These are phyloP conservation scores for Apiosordaria backusii DNA, from an alignment of 495 filamentous ascomycete genomes.

Conservation along the genomic window DNA sequence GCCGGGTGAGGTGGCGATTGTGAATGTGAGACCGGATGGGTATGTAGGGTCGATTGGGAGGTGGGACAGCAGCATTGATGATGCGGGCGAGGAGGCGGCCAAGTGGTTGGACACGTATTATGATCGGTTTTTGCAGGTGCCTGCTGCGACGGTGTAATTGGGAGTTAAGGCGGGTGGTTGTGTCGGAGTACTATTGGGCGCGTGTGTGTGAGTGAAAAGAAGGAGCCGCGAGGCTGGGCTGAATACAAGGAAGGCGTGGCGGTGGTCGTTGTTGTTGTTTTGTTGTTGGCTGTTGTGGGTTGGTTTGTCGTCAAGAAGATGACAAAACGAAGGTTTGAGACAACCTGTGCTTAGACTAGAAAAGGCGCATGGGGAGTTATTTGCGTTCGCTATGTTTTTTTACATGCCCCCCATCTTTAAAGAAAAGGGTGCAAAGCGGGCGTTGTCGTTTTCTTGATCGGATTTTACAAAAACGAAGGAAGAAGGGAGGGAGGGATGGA, in stretches of 20 bases:
- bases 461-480: background rate
- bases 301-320: background rate
- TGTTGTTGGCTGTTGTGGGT: background rate
- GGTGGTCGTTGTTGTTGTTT: too few relatives aligned
- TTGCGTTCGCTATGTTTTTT: background rate
- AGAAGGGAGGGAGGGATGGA: background rate
- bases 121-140: slow-evolving; percentile 48
- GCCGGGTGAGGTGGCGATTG: slow-evolving; percentile 51
- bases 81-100: slow-evolving; percentile 44
- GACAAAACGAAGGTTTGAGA: background rate
- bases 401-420: background rate
- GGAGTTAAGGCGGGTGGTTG: too few relatives aligned
- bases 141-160: slow-evolving; percentile 8
- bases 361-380: slow-evolving; percentile 6
- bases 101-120: slow-evolving; percentile 61
- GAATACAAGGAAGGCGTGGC: background rate
- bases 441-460: background rate
- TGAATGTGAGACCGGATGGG: slow-evolving; percentile 64
- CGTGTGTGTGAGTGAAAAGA: background rate
- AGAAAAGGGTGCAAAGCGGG: background rate
- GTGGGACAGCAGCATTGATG: slow-evolving; percentile 47
- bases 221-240: background rate
- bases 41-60: slow-evolving; percentile 59
- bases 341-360: background rate
- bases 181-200: background rate